A percentile compares a stretch with the other conserved stretches of the same genome.
Evolutionary conservation across 495 filamentous ascomycete genomes (phyloP).

Genomic region (Neurospora terricola): DNA sequence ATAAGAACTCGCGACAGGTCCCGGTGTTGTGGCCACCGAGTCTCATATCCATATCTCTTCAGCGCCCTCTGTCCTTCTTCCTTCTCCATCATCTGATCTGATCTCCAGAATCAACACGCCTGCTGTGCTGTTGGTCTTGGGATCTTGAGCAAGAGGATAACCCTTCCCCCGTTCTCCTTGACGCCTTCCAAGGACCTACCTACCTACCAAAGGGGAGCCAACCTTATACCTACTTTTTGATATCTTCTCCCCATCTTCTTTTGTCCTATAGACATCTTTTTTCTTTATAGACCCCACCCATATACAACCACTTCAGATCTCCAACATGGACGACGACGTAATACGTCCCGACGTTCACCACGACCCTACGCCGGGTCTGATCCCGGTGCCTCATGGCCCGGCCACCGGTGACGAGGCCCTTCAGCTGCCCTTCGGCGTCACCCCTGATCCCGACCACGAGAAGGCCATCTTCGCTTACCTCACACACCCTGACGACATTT

Average conservation of each 20-base stretch:
- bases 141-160: not conserved
- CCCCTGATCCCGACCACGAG: conserved; percentile 41
- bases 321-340: conserved; percentile 18
- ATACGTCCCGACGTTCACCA: conserved; percentile 32
- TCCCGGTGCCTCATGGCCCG: conserved; percentile 40
- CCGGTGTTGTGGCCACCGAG: not conserved
- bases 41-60: not conserved
- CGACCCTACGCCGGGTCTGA: conserved; percentile 29
- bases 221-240: not conserved
- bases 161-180: not conserved
- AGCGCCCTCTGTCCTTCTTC: not conserved
- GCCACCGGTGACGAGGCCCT: conserved; percentile 28
- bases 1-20: not conserved
- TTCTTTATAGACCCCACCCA: conserved; percentile 1
- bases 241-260: not conserved
- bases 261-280: not conserved
- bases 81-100: not conserved
- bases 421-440: conserved; percentile 29
- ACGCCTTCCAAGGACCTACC: not conserved
- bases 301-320: not conserved
- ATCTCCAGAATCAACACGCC: not conserved
- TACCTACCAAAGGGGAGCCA: conserved; percentile 4
- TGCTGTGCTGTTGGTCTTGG: not conserved
- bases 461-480: conserved; percentile 61
- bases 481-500: conserved; percentile 74